Evolutionary conservation across 208 protist species (phyloP).

Genomic region (Trypanosoma congolense): DNA sequence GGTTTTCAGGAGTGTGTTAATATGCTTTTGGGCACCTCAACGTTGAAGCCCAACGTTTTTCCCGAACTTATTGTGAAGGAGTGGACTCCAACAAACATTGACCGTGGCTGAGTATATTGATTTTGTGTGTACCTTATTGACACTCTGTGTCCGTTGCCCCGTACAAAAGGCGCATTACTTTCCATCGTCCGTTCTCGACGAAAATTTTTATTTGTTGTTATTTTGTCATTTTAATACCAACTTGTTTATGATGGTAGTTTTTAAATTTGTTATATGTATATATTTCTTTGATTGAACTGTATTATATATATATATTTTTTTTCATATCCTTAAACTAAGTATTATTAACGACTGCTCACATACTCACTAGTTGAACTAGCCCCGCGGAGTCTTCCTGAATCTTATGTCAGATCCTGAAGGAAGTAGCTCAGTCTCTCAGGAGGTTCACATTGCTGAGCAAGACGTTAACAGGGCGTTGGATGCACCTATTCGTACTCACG

Average conservation of each 20-base stretch:
- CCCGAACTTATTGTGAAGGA: conserved; percentile 65
- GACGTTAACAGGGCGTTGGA: conserved; percentile 40
- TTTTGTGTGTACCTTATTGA: neutral
- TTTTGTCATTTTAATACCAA: too few species aligned
- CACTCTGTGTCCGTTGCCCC: too few species aligned
- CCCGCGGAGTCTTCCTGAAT: too few species aligned
- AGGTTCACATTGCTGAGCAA: conserved; percentile 46
- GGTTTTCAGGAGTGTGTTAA: conserved; percentile 89
- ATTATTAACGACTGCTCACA: too few species aligned
- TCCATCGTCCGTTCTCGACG: too few species aligned
- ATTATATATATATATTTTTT: conserved; percentile 8
- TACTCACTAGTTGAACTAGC: too few species aligned
- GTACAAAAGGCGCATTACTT: too few species aligned
- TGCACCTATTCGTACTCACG: conserved; percentile 58
- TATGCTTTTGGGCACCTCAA: conserved; percentile 84
- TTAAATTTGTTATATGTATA: too few species aligned
- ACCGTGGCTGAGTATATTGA: conserved; percentile 64
- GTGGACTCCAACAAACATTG: conserved; percentile 74
- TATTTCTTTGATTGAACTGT: too few species aligned
- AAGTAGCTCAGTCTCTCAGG: neutral
- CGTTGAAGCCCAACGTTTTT: conserved; percentile 85
- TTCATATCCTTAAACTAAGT: too few species aligned
- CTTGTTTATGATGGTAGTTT: too few species aligned
- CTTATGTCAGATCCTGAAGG: neutral
- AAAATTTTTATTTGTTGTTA: too few species aligned